A percentile compares a stretch with the other conserved stretches of the same genome.
Evolutionary conservation across 2,329 filamentous ascomycete species (phyloP).

Genomic region (Amauroascus verrucosus): DNA sequence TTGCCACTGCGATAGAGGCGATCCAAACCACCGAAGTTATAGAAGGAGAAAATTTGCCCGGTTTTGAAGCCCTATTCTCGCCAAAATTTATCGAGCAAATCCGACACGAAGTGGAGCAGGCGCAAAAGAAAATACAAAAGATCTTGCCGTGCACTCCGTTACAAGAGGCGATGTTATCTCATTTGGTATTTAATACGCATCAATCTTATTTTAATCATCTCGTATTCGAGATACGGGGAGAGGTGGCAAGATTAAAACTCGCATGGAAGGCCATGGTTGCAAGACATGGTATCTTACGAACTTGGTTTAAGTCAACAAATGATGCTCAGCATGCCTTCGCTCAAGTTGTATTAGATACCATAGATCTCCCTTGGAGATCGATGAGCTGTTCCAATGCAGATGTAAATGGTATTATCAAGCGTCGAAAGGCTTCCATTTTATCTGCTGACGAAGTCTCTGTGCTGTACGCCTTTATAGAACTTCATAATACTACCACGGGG

Average conservation of each 20-base stretch:
- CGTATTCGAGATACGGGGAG: constrained; percentile 49
- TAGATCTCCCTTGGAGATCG: constrained; percentile 36
- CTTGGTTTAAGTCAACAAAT: constrained; percentile 60
- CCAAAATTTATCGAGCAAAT: constrained; percentile 25
- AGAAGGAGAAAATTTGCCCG: neutral
- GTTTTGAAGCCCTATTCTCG: constrained; percentile 17
- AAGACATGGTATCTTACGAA: constrained; percentile 68
- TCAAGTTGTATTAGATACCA: constrained; percentile 55
- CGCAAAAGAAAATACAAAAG: constrained; percentile 36
- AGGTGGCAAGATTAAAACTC: constrained; percentile 42
- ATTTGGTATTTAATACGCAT: constrained; percentile 35
- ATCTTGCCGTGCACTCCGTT: constrained; percentile 76
- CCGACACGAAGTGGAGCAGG: constrained; percentile 24
- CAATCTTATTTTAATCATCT: constrained; percentile 64
- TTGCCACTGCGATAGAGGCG: constrained; percentile 28
- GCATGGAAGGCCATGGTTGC: constrained; percentile 54
- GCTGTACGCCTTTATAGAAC: constrained; percentile 23
- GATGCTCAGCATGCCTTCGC: constrained; percentile 53
- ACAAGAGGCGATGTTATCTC: constrained; percentile 77
- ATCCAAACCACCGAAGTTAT: neutral
- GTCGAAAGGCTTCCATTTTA: constrained; percentile 30
- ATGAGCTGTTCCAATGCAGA: constrained; percentile 34
- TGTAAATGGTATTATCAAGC: constrained; percentile 36
- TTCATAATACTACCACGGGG: constrained; percentile 11
- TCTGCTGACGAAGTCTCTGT: constrained; percentile 19